phyloP scores from a whole-genome alignment of 768 basidiomycete species.

The Pseudohyphozyma bogoriensis region DNA sequence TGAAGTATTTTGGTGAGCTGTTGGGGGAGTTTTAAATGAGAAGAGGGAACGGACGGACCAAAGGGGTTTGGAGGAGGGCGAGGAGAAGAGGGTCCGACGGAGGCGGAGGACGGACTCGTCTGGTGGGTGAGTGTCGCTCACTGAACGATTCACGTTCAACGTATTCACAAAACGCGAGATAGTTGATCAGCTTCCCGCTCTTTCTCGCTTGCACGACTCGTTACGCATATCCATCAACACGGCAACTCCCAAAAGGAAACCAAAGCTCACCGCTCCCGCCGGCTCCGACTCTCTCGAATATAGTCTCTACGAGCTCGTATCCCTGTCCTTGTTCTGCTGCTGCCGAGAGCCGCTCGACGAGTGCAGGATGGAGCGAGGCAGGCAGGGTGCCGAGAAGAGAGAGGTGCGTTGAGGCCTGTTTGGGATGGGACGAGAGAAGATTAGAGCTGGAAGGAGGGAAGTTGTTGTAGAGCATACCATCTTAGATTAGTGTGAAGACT shows the following conservation, averaged over 20 bases:
- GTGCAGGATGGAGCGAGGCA: not conserved
- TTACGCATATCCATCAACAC: not conserved
- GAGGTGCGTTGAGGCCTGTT: not conserved
- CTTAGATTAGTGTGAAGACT: too few species aligned
- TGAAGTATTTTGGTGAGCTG: too few species aligned
- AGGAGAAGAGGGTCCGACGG: not conserved
- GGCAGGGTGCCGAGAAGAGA: not conserved
- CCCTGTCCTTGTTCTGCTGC: not conserved
- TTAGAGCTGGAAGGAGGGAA: not conserved
- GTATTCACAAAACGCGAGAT: too few species aligned
- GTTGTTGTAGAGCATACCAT: too few species aligned
- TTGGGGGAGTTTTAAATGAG: not conserved
- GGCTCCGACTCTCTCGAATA: not conserved
- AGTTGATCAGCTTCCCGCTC: not conserved
- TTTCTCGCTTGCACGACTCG: too few species aligned
- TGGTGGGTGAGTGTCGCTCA: too few species aligned
- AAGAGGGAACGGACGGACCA: not conserved
- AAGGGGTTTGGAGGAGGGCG: not conserved
- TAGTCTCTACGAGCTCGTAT: not conserved
- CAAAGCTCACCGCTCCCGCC: not conserved
- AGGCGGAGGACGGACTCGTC: not conserved
- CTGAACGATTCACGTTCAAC: too few species aligned
- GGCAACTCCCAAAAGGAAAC: not conserved
- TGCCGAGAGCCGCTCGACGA: not conserved
- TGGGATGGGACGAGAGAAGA: too few species aligned